Evolutionary conservation across 345 rosid species (phyloP), one percentile per base, ranked within the genome.

Genomic region (Citrus unshiu): DNA sequence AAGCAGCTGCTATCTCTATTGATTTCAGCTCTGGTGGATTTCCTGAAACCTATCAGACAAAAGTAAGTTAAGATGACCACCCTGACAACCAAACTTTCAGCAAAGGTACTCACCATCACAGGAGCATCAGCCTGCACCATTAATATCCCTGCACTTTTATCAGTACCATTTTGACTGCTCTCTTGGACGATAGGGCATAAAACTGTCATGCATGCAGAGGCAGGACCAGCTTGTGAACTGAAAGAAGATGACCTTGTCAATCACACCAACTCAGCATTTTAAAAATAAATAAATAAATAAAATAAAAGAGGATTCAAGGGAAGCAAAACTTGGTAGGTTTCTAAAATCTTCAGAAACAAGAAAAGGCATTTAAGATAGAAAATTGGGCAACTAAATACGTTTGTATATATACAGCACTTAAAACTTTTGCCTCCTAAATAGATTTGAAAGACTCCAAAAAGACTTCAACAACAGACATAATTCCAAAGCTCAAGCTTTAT

Each of bases 221-320:
- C 98, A 81, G 95, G 98, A 76, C 98, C 99, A 73, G 89, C 94
- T 82, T 91, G 92, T 67, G 98, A 90, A 82, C 99, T 96, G 83
- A 37, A 70, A 8, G 75, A 79, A 59, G 68, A 59, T 10, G 39
- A 64, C 34, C 81, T 56, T 19, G 66, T 87, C 63, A 63, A 68
- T 51, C 24, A 74, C 66, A 56, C n/a, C 30, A 64, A 21, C 34
- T 18, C 27, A 64, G 49, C 30, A 73, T 32, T 60, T 35, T 0
- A 5, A 35, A 35, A 35, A 35, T 5, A 35, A 35, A 35, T 22
- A n/a, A 1, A 22, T 35, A 35, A 35, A 35, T 35, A 35, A 37
- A 43, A 39, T 0, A 12, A 46, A 46, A 3, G 13, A 13, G 24
- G 21, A 43, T 63, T 63, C 21, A 30, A 10, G 29, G 60, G n/a